Percentiles rank a stretch among this genome's conserved stretches.
Conservation (phyloP, 495 filamentous ascomycete species). For the Penicillium psychrofluorescens region DNA sequence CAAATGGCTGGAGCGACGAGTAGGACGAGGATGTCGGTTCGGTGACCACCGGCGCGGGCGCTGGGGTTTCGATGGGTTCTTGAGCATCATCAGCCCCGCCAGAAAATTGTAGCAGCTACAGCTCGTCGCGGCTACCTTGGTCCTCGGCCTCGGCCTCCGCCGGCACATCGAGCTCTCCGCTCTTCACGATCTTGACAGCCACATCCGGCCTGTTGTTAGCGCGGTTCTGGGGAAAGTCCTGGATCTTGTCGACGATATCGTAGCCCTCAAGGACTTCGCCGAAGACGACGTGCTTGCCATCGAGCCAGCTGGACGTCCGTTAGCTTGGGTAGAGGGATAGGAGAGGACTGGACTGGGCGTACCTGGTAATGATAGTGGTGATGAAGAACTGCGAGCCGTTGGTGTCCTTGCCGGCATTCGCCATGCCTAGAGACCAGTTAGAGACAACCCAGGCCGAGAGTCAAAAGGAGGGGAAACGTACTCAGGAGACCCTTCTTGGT, state of each 20-base stretch:
- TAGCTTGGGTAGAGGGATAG: too few relatives aligned
- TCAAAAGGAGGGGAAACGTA: slow-evolving; percentile 16
- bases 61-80: slow-evolving; percentile 14
- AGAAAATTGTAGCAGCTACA: slow-evolving; percentile 43
- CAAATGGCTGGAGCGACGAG: slow-evolving; percentile 30
- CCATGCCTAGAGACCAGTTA: slow-evolving; percentile 67
- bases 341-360: slow-evolving; percentile 21
- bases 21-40: slow-evolving; percentile 1
- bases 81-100: slow-evolving; percentile 28
- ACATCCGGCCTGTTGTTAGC: slow-evolving; percentile 76
- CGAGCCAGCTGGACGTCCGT: slow-evolving; percentile 60
- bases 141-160: slow-evolving; percentile 30
- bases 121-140: slow-evolving; percentile 98
- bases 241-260: slow-evolving; percentile 83
- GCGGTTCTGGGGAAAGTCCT: slow-evolving; percentile 62
- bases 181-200: slow-evolving; percentile 84
- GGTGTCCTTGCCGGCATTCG: slow-evolving; percentile 95
- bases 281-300: slow-evolving; percentile 86
- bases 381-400: slow-evolving; percentile 99
- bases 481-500: slow-evolving; percentile 57
- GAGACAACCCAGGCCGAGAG: slow-evolving; percentile 1
- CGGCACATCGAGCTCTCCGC: slow-evolving; percentile 82
- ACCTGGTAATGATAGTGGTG: slow-evolving; percentile 77
- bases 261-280: slow-evolving; percentile 88
- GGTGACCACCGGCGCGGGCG: slow-evolving; percentile 10